These are phyloP conservation scores for Ophiostoma sp. DNA, from an alignment of 2,329 filamentous ascomycete species.

Conservation along the genomic window DNA sequence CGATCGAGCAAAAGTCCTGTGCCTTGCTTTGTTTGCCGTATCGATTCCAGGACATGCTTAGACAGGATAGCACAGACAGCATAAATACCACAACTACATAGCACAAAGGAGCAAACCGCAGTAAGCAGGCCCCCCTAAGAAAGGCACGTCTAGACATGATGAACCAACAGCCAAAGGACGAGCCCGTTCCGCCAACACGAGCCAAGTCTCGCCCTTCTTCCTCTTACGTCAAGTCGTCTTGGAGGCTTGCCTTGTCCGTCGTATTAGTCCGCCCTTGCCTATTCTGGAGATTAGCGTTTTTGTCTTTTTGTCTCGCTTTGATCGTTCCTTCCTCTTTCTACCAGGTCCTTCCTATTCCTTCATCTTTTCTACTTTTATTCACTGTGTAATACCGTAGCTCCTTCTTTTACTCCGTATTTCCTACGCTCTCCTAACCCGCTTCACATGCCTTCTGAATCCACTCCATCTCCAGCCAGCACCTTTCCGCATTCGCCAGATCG, in stretches of 20 bases:
- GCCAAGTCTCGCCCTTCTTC: neutral
- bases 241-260: neutral
- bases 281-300: neutral
- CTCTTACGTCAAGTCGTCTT: conserved; percentile 1
- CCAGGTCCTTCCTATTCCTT: neutral
- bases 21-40: neutral
- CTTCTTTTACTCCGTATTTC: neutral
- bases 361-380: neutral
- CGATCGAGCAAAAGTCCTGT: neutral
- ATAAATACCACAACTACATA: neutral
- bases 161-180: conserved; percentile 8
- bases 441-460: neutral
- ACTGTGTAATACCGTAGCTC: neutral
- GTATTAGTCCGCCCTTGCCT: conserved; percentile 2
- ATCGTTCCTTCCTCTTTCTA: neutral
- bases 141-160: neutral
- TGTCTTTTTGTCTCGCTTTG: too few relatives aligned
- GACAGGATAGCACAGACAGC: neutral
- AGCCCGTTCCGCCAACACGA: conserved; percentile 9
- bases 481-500: neutral
- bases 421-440: neutral
- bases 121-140: neutral
- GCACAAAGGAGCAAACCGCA: neutral
- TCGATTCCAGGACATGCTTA: neutral
- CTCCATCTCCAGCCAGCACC: neutral